Evolutionary conservation across 2,329 filamentous ascomycete genomes (phyloP).

Genomic region (Epichloe uncinata): DNA sequence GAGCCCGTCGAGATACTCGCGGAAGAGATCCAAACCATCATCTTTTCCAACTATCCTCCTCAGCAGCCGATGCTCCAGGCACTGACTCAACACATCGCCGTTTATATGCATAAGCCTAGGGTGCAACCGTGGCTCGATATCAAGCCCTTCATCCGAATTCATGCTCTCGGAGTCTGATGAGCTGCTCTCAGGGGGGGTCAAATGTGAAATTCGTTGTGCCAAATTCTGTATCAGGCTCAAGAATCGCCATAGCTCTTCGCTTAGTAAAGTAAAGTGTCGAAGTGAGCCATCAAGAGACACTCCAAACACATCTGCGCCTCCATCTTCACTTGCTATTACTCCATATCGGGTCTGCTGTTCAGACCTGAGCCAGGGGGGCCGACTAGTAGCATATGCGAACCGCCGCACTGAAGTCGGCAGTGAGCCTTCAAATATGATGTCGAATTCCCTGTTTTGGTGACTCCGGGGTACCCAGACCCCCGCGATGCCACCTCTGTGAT

Average conservation of each 20-base stretch:
- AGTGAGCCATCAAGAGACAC: slow-evolving; percentile 56
- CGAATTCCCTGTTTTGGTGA: slow-evolving; percentile 26
- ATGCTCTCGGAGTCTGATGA: slow-evolving; percentile 5
- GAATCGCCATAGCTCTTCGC: slow-evolving; percentile 48
- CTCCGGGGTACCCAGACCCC: slow-evolving; percentile 38
- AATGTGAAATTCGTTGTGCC: slow-evolving; percentile 30
- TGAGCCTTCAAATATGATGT: slow-evolving; percentile 40
- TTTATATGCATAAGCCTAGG: slow-evolving; percentile 49
- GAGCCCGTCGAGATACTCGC: slow-evolving; percentile 34
- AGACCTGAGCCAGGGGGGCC: slow-evolving; percentile 35
- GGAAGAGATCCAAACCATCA: slow-evolving; percentile 27
- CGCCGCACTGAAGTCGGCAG: slow-evolving; percentile 43
- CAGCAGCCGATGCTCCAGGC: slow-evolving; percentile 33
- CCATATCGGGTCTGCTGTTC: slow-evolving; percentile 25
- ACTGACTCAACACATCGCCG: slow-evolving; percentile 48
- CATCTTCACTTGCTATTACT: slow-evolving; percentile 26
- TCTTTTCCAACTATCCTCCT: slow-evolving; percentile 26
- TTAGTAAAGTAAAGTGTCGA: slow-evolving; percentile 55
- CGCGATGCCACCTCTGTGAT: slow-evolving; percentile 30
- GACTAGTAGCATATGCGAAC: slow-evolving; percentile 38
- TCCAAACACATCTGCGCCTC: slow-evolving; percentile 45
- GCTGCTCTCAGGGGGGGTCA: slow-evolving; percentile 27
- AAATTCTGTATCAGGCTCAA: slow-evolving; percentile 63
- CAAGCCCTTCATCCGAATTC: slow-evolving; percentile 11
- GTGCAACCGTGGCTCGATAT: slow-evolving; percentile 24